phyloP scores from a whole-genome alignment of 2,329 filamentous ascomycete genomes.

The Rutstroemia sp. region DNA sequence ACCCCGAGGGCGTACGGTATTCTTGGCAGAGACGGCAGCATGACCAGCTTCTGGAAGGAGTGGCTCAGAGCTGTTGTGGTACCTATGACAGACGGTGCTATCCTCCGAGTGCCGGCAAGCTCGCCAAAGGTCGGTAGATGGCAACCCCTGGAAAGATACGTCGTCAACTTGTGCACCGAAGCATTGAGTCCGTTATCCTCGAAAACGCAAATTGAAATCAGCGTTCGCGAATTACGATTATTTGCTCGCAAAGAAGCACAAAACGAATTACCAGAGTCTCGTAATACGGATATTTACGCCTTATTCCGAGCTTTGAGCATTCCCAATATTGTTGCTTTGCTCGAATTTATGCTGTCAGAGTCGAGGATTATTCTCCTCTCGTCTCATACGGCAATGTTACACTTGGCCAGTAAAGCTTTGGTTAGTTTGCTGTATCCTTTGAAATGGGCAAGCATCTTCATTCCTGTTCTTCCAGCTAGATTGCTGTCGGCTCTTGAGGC shows the following conservation, averaged over 20 bases:
- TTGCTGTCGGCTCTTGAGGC: constrained; percentile 87
- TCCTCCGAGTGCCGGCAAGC: constrained; percentile 77
- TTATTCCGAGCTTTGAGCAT: constrained; percentile 85
- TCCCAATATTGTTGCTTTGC: constrained; percentile 84
- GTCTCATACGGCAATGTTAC: constrained; percentile 92
- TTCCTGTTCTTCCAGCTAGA: constrained; percentile 81
- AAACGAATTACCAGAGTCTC: constrained; percentile 88
- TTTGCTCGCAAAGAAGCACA: constrained; percentile 88
- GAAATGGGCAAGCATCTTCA: constrained; percentile 90
- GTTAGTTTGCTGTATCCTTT: constrained; percentile 81
- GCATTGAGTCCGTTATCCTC: constrained; percentile 87
- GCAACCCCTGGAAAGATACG: constrained; percentile 94
- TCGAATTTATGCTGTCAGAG: constrained; percentile 89
- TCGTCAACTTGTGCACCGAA: constrained; percentile 93
- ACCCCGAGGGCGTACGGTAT: constrained; percentile 90
- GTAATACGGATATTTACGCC: constrained; percentile 87
- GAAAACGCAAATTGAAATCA: constrained; percentile 90
- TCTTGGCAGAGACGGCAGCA: constrained; percentile 71
- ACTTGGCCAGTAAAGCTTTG: constrained; percentile 84
- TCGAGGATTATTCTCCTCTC: constrained; percentile 94
- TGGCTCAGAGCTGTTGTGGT: constrained; percentile 93
- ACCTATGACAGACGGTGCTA: constrained; percentile 84
- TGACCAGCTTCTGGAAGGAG: constrained; percentile 96
- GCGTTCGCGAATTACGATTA: constrained; percentile 79
- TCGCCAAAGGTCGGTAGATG: constrained; percentile 88